Base-by-base conservation (phyloP, 129 eudicot species). In the Chrysanthemum lavandulifolium region DNA sequence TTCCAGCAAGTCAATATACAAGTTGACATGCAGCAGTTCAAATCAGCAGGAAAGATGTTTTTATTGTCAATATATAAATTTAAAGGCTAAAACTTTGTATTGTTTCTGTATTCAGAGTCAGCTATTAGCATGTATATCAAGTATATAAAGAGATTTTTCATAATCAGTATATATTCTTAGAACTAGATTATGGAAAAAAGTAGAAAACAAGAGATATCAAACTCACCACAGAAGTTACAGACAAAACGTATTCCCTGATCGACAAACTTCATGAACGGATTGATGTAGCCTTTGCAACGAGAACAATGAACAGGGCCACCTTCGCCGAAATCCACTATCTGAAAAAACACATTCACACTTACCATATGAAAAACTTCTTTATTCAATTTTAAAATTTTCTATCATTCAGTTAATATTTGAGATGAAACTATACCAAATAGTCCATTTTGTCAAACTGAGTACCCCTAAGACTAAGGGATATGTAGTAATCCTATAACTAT, bases 201-300 rank as follows among this genome's bases (percentile, higher is more conserved):
- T 25, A 49, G 36, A 31, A 54, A 59, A 13, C 29, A 61, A 62
- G 45, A 54, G n/a, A 63, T 43, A 50, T 13, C 7, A 19, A 69
- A 82, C 96, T 87, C 67, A 87, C 98, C 98, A 82, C 98, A 92
- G 58, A 92, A 82, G 84, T 89, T 92, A 76, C 98, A 92, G 67
- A 92, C 86, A 77, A 89, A 92, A 65, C 84, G 90, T 61, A 87
- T 85, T 64, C 98, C 98, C 72, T 92, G 96, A 82, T 92, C 96
- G 69, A 87, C 85, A 65, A 92, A 92, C 60, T 84, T 92, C 95
- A 92, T 80, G 71, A 92, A 92, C 12, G 98, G 96, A 77, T 92
- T 92, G n/a, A 92, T 87, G 76, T 92, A 92, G 76, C 91, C 98
- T 77, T 92, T 92, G 86, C 98, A 92, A 27, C 94, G 98, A 78